A percentile compares a stretch with the other conserved stretches of the same genome.
Evolutionary conservation across 768 basidiomycete genomes (phyloP).

Genomic region (Boletus pseudo-olivaceus): DNA sequence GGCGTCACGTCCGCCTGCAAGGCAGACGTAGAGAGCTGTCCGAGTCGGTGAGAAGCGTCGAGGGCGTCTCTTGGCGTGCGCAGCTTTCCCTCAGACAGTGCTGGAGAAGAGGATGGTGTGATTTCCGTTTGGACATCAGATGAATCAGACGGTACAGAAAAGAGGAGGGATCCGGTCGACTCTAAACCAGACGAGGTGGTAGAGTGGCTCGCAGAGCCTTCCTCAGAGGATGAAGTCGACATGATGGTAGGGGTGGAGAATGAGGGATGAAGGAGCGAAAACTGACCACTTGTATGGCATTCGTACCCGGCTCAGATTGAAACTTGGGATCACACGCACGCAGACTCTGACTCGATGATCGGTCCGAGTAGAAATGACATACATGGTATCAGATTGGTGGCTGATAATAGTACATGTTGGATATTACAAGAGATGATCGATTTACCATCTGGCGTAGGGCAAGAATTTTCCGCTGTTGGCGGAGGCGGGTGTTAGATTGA

Average conservation of each 20-base stretch:
- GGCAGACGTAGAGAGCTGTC: background rate
- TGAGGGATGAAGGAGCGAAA: conserved; percentile 1
- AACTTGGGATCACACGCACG: conserved; percentile 1
- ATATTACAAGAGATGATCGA: background rate
- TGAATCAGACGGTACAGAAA: conserved; percentile 7
- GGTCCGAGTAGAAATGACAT: conserved; percentile 6
- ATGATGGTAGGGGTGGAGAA: background rate
- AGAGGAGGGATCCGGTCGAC: conserved; percentile 12
- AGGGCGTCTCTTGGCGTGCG: conserved; percentile 10
- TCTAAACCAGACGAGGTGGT: conserved; percentile 10
- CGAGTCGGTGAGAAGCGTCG: conserved; percentile 12
- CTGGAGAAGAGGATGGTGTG: conserved; percentile 21
- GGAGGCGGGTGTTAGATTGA: conserved; percentile 2
- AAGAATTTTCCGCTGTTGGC: conserved; percentile 68
- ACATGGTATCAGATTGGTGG: background rate
- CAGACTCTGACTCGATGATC: background rate
- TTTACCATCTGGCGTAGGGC: conserved; percentile 69
- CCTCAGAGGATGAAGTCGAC: conserved; percentile 13
- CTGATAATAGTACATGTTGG: background rate
- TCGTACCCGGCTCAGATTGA: conserved; percentile 10
- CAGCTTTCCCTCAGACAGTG: conserved; percentile 5
- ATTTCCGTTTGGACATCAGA: conserved; percentile 19
- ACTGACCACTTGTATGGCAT: conserved; percentile 2
- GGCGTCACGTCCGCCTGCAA: background rate
- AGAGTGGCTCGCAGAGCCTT: background rate